These are phyloP conservation scores for Syzygium syzygioides DNA, from an alignment of 441 rosid genomes.

Conservation along the genomic window DNA sequence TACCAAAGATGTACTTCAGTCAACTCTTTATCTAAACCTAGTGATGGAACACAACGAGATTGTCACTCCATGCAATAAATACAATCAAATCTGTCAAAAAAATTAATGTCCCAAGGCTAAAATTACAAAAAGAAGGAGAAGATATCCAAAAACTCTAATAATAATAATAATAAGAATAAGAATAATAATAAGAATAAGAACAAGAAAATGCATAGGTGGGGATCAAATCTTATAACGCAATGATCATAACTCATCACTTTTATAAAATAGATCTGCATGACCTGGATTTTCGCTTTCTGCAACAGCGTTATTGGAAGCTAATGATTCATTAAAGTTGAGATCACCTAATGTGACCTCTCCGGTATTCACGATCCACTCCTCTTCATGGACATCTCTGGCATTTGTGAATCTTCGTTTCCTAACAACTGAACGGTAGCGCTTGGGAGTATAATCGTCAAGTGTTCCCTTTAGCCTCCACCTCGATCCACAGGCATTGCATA, in stretches of 20 bases:
- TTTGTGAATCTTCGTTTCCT: not conserved
- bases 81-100: not conserved
- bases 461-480: constrained; percentile 20
- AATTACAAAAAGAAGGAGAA: not conserved
- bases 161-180: not conserved
- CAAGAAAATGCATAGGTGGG: not conserved
- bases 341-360: not conserved
- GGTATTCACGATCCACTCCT: not conserved
- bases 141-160: not conserved
- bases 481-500: constrained; percentile 38
- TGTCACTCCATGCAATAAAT: not conserved
- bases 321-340: not conserved
- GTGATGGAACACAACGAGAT: not conserved
- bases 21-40: not conserved
- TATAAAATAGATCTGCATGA: not conserved
- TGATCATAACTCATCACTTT: not conserved
- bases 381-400: not conserved
- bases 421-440: not conserved
- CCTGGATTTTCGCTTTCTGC: not conserved
- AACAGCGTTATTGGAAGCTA: not conserved
- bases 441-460: constrained; percentile 22
- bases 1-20: not conserved
- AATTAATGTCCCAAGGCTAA: not conserved
- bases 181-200: not conserved
- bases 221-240: not conserved